Evolutionary conservation across 768 basidiomycete genomes (phyloP), one percentile per base, ranked within the genome.

Genomic region (Mycena sanguinolenta): DNA sequence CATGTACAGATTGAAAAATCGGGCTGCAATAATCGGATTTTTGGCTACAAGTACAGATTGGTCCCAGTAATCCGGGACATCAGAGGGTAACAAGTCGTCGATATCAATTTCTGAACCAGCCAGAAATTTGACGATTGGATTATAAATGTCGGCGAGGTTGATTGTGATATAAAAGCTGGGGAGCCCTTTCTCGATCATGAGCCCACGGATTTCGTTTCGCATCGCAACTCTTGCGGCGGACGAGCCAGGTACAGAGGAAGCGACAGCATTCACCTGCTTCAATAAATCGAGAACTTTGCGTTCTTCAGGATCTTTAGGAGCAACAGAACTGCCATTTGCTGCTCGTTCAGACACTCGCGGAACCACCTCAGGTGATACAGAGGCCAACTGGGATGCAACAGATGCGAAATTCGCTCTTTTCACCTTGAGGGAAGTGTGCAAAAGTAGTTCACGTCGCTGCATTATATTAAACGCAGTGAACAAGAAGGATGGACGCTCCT

Each of bases 151-250:
- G 2, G 58, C 58, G 1, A 39, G 58, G 25, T 59, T 59, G 27
- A 59, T 59, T 14, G 58, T 59, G n/a, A 59, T 42, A 27, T 59
- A 59, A 19, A 59, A 59, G 16, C 39, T 59, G 3, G 58, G 58
- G 4, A 59, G 39, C 1, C 58, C 58, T 23, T 59, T 59, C 9
- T 59, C 39, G 23, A 59, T 44, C 58, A 42, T 59, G 25, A 59
- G 58, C 8, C 23, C 58, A 21, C 58, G 58, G 16, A 58, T 58
- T 23, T 58, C 58, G 17, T 59, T 59, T 14, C 57, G 25, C 39
- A 38, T 38, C 13, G 42, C 13, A 16, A 36, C 23, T 28, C 21
- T n/a, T 10, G 28, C 28, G 17, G 52, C 27, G 19, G 52, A 27
- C 0, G 52, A 53, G 10, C 52, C 46, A 28, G 52, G 52, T 13